Evolutionary conservation across 805 yeast species (phyloP).

Genomic region (Zygosaccharomyces rouxii): DNA sequence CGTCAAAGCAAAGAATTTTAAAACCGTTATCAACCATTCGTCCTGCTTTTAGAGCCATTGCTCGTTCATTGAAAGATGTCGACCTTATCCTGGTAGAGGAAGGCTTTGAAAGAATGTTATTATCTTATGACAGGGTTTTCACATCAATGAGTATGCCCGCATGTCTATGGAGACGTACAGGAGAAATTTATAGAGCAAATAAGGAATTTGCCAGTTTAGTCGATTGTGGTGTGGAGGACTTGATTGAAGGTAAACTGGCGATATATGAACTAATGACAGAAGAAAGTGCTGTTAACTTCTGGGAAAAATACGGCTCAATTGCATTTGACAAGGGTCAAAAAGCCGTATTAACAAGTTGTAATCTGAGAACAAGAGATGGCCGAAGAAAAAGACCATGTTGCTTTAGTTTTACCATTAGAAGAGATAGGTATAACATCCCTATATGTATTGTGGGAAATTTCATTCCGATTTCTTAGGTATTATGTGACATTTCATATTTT

Average conservation of each 20-base stretch:
- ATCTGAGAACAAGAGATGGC: constrained; percentile 77
- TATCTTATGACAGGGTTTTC: constrained; percentile 91
- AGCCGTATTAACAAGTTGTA: constrained; percentile 90
- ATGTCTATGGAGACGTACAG: constrained; percentile 94
- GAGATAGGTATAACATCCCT: constrained; percentile 92
- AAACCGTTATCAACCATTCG: constrained; percentile 81
- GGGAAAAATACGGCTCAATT: constrained; percentile 96
- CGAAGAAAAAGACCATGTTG: constrained; percentile 79
- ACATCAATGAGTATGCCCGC: constrained; percentile 98
- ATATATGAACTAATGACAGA: constrained; percentile 93
- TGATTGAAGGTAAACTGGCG: constrained; percentile 87
- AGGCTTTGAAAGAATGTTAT: constrained; percentile 85
- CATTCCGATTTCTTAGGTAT: constrained; percentile 55
- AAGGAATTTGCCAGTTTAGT: constrained; percentile 93
- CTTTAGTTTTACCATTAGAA: constrained; percentile 86
- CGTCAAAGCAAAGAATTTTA: constrained; percentile 77
- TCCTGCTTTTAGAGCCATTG: constrained; percentile 91
- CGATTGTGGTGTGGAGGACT: constrained; percentile 82
- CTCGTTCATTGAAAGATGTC: constrained; percentile 82
- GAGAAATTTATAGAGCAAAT: constrained; percentile 91
- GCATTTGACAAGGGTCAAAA: constrained; percentile 95
- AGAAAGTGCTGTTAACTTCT: constrained; percentile 91
- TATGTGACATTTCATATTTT: constrained; percentile 8
- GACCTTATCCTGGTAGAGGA: constrained; percentile 92
- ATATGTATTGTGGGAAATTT: constrained; percentile 95